phyloP scores from a whole-genome alignment of 2,329 filamentous ascomycete species.

The Talaromyces sp. region DNA sequence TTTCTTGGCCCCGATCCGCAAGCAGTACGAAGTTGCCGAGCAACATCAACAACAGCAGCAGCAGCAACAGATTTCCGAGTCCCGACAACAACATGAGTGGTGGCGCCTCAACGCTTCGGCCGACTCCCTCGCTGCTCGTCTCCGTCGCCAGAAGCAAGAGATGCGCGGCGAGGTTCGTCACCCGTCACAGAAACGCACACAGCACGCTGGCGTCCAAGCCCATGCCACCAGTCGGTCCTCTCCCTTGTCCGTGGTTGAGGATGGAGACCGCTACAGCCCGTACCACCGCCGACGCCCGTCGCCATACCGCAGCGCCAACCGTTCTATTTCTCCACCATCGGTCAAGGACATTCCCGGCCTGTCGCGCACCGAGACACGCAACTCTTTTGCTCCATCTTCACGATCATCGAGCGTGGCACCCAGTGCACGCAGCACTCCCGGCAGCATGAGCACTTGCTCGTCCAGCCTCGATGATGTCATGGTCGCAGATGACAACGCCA shows the following conservation, averaged over 20 bases:
- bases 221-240: constrained; percentile 23
- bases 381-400: constrained; percentile 32
- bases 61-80: too few species aligned
- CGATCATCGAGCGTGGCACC: constrained; percentile 40
- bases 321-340: constrained; percentile 40
- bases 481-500: constrained; percentile 27
- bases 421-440: constrained; percentile 39
- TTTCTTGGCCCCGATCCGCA: constrained; percentile 80
- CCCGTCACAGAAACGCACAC: constrained; percentile 18
- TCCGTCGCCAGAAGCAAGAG: constrained; percentile 32
- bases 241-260: constrained; percentile 24
- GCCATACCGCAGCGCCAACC: constrained; percentile 25
- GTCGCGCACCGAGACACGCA: constrained; percentile 35
- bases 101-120: constrained; percentile 30
- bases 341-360: constrained; percentile 39
- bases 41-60: constrained; percentile 28
- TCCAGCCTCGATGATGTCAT: constrained; percentile 29
- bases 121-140: constrained; percentile 29
- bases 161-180: constrained; percentile 21
- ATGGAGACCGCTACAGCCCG: constrained; percentile 30
- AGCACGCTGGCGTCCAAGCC: constrained; percentile 24
- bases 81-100: constrained; percentile 26
- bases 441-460: constrained; percentile 35
- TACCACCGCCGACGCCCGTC: constrained; percentile 32
- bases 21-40: constrained; percentile 50